Percentiles rank a stretch among this genome's conserved stretches.
Conservation (phyloP, 1,284 basidiomycete genomes). For the Irpex sp. region DNA sequence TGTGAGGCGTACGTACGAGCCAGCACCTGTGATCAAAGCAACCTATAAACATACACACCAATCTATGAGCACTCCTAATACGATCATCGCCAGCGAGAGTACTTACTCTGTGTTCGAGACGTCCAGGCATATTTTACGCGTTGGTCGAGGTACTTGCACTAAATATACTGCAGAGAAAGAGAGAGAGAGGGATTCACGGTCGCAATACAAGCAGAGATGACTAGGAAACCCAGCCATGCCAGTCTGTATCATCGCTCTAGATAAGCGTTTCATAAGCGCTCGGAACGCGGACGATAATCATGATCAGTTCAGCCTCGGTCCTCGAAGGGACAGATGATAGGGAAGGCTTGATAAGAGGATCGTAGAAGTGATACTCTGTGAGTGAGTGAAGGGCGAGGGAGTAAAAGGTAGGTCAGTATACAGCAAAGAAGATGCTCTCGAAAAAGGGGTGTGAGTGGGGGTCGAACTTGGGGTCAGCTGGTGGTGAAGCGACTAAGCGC, state of each 20-base stretch:
- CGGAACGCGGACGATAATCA: not conserved
- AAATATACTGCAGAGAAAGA: not conserved
- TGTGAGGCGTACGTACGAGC: conserved; percentile 56
- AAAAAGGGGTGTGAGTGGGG: no score
- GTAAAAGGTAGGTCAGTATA: no score
- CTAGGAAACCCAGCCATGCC: not conserved
- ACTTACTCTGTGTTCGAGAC: conserved; percentile 66
- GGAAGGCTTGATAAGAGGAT: not conserved
- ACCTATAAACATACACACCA: conserved; percentile 40
- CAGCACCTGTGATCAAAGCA: conserved; percentile 81
- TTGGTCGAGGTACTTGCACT: no score
- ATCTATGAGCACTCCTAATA: conserved; percentile 8
- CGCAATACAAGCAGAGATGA: not conserved
- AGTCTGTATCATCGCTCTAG: not conserved
- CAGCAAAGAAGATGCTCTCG: no score
- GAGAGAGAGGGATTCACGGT: not conserved
- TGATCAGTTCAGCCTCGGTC: not conserved
- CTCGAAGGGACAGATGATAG: not conserved
- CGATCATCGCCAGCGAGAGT: conserved; percentile 7
- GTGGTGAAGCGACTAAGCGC: no score
- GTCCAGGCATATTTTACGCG: conserved; percentile 51
- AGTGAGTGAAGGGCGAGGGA: not conserved
- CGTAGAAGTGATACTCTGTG: not conserved
- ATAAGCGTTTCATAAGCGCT: not conserved
- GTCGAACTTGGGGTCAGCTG: no score